phyloP scores from a whole-genome alignment of 345 rosid species.

The Boechera stricta region DNA sequence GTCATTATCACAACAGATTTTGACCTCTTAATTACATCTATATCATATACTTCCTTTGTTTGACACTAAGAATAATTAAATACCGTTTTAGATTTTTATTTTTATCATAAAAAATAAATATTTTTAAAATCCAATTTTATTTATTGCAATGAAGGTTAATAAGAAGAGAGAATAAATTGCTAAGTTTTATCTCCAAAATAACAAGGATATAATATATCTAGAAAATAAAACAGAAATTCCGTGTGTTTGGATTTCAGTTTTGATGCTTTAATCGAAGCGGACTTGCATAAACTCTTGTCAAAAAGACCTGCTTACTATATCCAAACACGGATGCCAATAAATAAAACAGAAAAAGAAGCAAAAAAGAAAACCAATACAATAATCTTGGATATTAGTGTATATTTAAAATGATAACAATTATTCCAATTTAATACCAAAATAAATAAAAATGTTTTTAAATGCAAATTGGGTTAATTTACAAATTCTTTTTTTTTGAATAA shows the following conservation, averaged over 20 bases:
- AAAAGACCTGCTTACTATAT: no score
- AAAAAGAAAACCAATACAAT: not conserved
- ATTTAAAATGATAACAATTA: no score
- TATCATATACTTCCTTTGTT: not conserved
- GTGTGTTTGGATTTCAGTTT: not conserved
- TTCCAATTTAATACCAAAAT: not conserved
- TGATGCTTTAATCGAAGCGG: not conserved
- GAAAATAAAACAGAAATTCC: not conserved
- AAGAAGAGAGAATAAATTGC: no score
- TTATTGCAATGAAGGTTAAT: no score
- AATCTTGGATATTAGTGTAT: not conserved
- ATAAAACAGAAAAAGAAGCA: not conserved
- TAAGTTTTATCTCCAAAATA: no score
- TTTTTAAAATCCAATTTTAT: not conserved
- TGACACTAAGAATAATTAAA: not conserved
- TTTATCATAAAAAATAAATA: not conserved
- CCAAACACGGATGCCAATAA: not conserved
- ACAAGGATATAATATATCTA: no score
- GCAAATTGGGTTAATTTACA: constrained; percentile 23
- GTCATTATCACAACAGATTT: not conserved
- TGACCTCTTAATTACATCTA: not conserved
- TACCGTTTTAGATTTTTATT: not conserved
- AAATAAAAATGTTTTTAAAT: not conserved
- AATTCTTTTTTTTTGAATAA: not conserved
- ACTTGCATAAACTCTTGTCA: not conserved